Evolutionary conservation across 2,329 filamentous ascomycete genomes (phyloP), one percentile per base, ranked within the genome.

Genomic region (Ambrosiella xylebori): DNA sequence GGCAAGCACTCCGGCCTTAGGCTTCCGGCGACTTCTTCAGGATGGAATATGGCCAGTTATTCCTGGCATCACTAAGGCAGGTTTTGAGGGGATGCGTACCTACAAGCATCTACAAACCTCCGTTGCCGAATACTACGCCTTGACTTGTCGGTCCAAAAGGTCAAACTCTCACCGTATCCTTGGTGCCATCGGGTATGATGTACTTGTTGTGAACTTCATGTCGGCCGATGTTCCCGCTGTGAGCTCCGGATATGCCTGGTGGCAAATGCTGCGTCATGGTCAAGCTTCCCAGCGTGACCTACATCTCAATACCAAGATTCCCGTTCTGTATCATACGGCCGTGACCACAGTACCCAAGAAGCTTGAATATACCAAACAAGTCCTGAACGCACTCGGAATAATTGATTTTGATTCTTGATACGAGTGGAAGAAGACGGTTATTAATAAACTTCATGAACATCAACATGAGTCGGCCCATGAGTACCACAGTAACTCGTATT

Each of bases 191-290:
- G 56, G 59, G 7, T 56, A 60, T 41, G 59, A 56, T 3, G 56
- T 60, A 7, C n/a, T 60, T 19, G 59, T 60, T 12, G 50, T 57
- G 44, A 60, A 58, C 39, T 41, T 51, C 9, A 56, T 40, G 9
- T 51, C 38, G 13, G 56, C 56, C 4, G 50, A 51, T 56, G 55
- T 60, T 12, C 55, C 47, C 17, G 38, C 47, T 35, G 59, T 56
- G 9, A 56, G 55, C 27, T 51, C 51, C 8, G 44, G 49, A 2
- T 41, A 60, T 47, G 19, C 57, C 4, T 60, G 52, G 59, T 60
- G 52, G 59, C 55, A 60, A n/a, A 58, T 60, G 52, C 44, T 60
- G n/a, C 57, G 56, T 19, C 36, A 40, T 8, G 59, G 56, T 5
- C 51, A 58, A 35, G 59, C 56, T 7, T 57, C 56, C 6, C 51